Conservation (phyloP, 306 rosid genomes). For the Corylus heterophylla region DNA sequence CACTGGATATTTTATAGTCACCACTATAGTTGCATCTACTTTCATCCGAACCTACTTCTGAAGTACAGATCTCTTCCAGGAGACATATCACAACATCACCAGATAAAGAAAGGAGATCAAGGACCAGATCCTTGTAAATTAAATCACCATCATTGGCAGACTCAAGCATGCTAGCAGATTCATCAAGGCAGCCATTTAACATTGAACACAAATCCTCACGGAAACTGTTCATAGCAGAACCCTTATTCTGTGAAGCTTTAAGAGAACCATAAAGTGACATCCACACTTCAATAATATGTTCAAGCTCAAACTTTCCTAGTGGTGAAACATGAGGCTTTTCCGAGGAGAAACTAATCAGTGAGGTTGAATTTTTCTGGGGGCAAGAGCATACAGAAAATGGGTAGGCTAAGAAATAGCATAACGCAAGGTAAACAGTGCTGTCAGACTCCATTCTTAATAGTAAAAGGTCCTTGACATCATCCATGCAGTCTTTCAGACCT, state of each 20-base stretch:
- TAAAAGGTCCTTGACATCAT: slow-evolving; percentile 41
- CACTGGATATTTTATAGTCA: slow-evolving; percentile 31
- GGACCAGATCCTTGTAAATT: slow-evolving; percentile 37
- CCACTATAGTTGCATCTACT: slow-evolving; percentile 28
- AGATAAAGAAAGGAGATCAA: slow-evolving; percentile 42
- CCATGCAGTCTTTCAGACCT: slow-evolving; percentile 45
- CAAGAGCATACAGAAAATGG: slow-evolving; percentile 57
- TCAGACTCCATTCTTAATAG: slow-evolving; percentile 46
- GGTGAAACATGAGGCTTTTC: slow-evolving; percentile 31
- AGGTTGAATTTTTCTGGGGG: slow-evolving; percentile 34
- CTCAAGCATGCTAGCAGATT: slow-evolving; percentile 34
- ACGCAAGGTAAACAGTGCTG: slow-evolving; percentile 34
- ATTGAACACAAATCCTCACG: slow-evolving; percentile 48
- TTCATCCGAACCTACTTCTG: slow-evolving; percentile 33
- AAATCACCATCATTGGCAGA: slow-evolving; percentile 34
- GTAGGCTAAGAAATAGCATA: slow-evolving; percentile 55
- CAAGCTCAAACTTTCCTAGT: slow-evolving; percentile 42
- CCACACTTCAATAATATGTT: slow-evolving; percentile 61
- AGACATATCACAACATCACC: slow-evolving; percentile 54
- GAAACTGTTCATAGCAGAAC: slow-evolving; percentile 44
- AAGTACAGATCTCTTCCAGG: slow-evolving; percentile 48
- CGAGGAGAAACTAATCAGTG: slow-evolving; percentile 29
- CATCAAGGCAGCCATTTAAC: slow-evolving; percentile 50
- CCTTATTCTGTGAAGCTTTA: slow-evolving; percentile 38
- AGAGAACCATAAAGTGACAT: slow-evolving; percentile 60